These are phyloP conservation scores for Linum lewisii DNA, from an alignment of 345 rosid species.

Conservation along the genomic window DNA sequence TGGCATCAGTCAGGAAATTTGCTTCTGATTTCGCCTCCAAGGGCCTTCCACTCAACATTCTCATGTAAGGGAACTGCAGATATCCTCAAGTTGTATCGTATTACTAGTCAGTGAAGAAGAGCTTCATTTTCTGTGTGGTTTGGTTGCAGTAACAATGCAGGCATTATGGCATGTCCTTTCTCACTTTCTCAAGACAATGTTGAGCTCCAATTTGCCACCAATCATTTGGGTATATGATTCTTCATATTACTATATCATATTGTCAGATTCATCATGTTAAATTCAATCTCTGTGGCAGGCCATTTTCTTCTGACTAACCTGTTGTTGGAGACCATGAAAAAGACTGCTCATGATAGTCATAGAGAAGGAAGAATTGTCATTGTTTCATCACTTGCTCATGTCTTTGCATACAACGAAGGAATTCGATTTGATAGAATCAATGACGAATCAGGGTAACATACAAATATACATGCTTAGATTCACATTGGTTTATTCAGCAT, in stretches of 20 bases:
- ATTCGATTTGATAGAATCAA: conserved; percentile 53
- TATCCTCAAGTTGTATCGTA: not conserved
- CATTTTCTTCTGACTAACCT: conserved; percentile 67
- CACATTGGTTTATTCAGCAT: not conserved
- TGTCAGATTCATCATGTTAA: not conserved
- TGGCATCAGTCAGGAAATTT: conserved; percentile 15
- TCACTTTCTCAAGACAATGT: conserved; percentile 37
- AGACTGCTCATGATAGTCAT: conserved; percentile 41
- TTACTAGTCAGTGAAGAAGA: not conserved
- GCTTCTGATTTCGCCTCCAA: conserved; percentile 11
- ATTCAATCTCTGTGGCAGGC: conserved; percentile 24
- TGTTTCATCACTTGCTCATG: conserved; percentile 58
- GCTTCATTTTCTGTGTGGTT: conserved; percentile 4
- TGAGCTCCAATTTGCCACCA: conserved; percentile 45
- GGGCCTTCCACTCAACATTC: conserved; percentile 16
- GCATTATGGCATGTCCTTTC: conserved; percentile 32
- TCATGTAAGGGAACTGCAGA: conserved; percentile 8
- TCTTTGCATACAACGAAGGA: conserved; percentile 43
- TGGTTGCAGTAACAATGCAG: conserved; percentile 41
- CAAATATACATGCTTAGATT: not conserved
- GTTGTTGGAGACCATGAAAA: conserved; percentile 66
- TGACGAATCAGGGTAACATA: conserved; percentile 43
- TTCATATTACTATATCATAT: too few species aligned
- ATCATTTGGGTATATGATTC: conserved; percentile 12
- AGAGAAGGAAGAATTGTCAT: conserved; percentile 65